A percentile compares a stretch with the other conserved stretches of the same genome.
These are phyloP conservation scores for Leucocoprinus leucothites DNA, from an alignment of 768 basidiomycete species.

Conservation along the genomic window DNA sequence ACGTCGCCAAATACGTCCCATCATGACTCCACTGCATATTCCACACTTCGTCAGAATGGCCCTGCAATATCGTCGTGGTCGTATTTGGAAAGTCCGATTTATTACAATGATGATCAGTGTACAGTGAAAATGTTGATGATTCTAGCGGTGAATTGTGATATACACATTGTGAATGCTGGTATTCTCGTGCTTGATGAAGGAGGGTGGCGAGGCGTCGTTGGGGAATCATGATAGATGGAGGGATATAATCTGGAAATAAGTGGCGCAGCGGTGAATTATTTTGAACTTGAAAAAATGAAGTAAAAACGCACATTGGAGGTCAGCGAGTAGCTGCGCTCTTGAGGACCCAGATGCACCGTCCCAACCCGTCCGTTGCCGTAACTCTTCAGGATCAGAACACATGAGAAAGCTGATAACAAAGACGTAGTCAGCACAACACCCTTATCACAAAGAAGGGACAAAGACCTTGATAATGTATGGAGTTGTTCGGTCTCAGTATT, in stretches of 20 bases:
- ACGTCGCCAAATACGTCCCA: constrained; percentile 81
- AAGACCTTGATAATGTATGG: constrained; percentile 83
- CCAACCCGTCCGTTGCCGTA: constrained; percentile 81
- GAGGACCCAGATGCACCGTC: constrained; percentile 85
- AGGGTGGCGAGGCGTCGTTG: constrained; percentile 83
- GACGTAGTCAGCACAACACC: constrained; percentile 17
- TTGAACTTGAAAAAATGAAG: background rate
- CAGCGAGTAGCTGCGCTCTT: constrained; percentile 67
- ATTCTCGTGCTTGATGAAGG: constrained; percentile 76
- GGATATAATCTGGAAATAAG: constrained; percentile 67
- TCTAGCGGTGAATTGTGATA: constrained; percentile 78
- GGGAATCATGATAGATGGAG: constrained; percentile 91
- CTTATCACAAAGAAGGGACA: constrained; percentile 11
- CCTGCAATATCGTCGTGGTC: constrained; percentile 81
- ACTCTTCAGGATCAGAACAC: constrained; percentile 83
- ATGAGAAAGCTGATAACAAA: constrained; percentile 70
- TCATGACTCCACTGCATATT: constrained; percentile 93
- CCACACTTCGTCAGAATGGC: constrained; percentile 95
- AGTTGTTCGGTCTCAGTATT: constrained; percentile 78
- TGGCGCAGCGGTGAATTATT: background rate
- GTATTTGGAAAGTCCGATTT: constrained; percentile 79
- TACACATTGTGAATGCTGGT: constrained; percentile 79
- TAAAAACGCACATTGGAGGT: constrained; percentile 70
- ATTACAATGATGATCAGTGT: constrained; percentile 82
- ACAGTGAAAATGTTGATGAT: constrained; percentile 69